Conservation (phyloP, 148 eudicot genomes). For the Beta vulgaris region DNA sequence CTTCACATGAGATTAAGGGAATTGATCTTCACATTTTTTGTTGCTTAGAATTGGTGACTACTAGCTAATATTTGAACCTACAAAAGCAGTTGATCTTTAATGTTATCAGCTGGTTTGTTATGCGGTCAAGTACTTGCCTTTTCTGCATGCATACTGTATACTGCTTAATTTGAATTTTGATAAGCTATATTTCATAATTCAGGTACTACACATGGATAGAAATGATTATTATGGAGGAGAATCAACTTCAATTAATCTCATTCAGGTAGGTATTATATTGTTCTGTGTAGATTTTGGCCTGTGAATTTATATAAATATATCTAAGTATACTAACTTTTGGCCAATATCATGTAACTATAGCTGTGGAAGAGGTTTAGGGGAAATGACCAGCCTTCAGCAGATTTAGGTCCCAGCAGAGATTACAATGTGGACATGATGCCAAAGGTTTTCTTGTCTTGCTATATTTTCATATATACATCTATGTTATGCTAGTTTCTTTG, state of each 20-base stretch:
- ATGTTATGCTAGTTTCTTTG: neutral
- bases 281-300: neutral
- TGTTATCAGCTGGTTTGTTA: neutral
- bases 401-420: slow-evolving; percentile 82
- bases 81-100: neutral
- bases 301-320: neutral
- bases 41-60: neutral
- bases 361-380: slow-evolving; percentile 90
- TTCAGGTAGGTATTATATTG: slow-evolving; percentile 49
- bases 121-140: neutral
- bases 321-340: slow-evolving; percentile 8
- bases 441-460: slow-evolving; percentile 48
- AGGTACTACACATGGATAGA: slow-evolving; percentile 99
- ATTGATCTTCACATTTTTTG: neutral
- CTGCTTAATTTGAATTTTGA: neutral
- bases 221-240: slow-evolving; percentile 99
- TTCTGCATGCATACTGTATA: neutral
- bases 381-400: slow-evolving; percentile 75
- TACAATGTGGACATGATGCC: slow-evolving; percentile 97
- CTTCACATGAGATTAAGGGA: neutral
- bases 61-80: neutral
- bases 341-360: slow-evolving; percentile 36
- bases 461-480: neutral
- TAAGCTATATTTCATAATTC: slow-evolving; percentile 16
- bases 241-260: slow-evolving; percentile 90